phyloP scores from a whole-genome alignment of 106 monocot genomes.

The Apostasia ramifera region DNA sequence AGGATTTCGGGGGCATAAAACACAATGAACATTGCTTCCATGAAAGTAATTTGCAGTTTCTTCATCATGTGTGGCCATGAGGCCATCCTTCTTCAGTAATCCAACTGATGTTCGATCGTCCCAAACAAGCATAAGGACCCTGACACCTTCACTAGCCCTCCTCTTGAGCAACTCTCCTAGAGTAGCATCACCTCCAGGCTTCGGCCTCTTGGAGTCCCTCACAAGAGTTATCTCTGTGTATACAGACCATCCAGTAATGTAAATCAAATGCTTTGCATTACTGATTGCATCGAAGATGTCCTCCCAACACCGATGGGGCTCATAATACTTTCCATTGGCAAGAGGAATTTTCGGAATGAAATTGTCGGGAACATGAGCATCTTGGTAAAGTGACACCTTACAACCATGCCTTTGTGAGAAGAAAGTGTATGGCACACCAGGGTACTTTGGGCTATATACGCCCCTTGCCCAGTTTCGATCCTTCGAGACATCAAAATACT shows the following conservation, averaged over 20 bases:
- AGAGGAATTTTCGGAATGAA: constrained; percentile 26
- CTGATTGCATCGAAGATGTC: constrained; percentile 26
- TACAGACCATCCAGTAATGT: constrained; percentile 28
- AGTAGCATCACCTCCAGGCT: constrained; percentile 24
- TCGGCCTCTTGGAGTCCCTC: constrained; percentile 22
- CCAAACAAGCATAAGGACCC: constrained; percentile 30
- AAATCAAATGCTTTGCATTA: constrained; percentile 22
- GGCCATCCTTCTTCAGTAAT: constrained; percentile 18
- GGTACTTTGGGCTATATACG: constrained; percentile 8
- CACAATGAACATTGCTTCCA: constrained; percentile 18
- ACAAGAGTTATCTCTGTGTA: constrained; percentile 22
- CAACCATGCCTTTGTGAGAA: constrained; percentile 20
- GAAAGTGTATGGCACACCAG: constrained; percentile 25
- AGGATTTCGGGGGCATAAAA: constrained; percentile 21
- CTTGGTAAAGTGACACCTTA: constrained; percentile 19
- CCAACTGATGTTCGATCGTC: constrained; percentile 25
- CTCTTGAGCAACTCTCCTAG: constrained; percentile 21
- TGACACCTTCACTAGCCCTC: constrained; percentile 25
- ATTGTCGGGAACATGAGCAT: constrained; percentile 19
- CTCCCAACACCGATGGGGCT: constrained; percentile 22
- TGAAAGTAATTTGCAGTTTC: constrained; percentile 16
- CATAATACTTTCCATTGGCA: constrained; percentile 15
- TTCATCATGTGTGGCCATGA: constrained; percentile 27
- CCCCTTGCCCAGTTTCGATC: constrained; percentile 22
- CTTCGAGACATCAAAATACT: constrained; percentile 21